phyloP scores from a whole-genome alignment of 129 eudicot genomes.

The Tanacetum coccineum region DNA sequence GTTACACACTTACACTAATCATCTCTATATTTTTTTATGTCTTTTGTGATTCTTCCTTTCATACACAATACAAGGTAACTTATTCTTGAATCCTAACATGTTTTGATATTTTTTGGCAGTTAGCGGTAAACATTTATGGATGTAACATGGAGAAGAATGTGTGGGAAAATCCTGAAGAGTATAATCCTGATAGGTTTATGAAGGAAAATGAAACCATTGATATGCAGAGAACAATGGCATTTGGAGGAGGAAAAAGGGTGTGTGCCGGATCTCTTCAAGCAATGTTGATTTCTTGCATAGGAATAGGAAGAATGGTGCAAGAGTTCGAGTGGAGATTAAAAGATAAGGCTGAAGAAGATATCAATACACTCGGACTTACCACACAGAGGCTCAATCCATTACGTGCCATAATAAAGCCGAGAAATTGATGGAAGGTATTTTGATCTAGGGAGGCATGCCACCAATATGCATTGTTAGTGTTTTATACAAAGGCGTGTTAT shows the following conservation, averaged over 20 bases:
- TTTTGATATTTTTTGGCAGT: conserved; percentile 31
- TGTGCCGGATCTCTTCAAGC: conserved; percentile 62
- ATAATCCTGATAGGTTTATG: conserved; percentile 83
- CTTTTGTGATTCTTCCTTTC: no score
- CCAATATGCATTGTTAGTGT: conserved; percentile 1
- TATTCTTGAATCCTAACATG: background rate
- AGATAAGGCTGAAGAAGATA: conserved; percentile 24
- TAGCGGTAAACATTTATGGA: conserved; percentile 70
- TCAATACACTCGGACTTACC: conserved; percentile 30
- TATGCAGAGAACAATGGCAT: conserved; percentile 56
- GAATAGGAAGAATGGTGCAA: conserved; percentile 37
- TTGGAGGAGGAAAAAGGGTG: conserved; percentile 61
- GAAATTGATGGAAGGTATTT: conserved; percentile 20
- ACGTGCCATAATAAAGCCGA: conserved; percentile 22
- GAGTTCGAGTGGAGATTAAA: conserved; percentile 35
- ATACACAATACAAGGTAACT: no score
- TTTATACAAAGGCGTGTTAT: background rate
- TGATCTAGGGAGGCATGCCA: background rate
- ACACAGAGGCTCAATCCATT: conserved; percentile 34
- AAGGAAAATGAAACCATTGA: conserved; percentile 43
- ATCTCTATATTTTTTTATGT: background rate
- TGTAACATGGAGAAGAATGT: conserved; percentile 76
- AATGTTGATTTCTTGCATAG: conserved; percentile 32
- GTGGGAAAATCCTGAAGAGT: conserved; percentile 74
- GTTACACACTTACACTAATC: conserved; percentile 1